phyloP scores from a whole-genome alignment of 495 filamentous ascomycete genomes.

The Thozetella sp. region DNA sequence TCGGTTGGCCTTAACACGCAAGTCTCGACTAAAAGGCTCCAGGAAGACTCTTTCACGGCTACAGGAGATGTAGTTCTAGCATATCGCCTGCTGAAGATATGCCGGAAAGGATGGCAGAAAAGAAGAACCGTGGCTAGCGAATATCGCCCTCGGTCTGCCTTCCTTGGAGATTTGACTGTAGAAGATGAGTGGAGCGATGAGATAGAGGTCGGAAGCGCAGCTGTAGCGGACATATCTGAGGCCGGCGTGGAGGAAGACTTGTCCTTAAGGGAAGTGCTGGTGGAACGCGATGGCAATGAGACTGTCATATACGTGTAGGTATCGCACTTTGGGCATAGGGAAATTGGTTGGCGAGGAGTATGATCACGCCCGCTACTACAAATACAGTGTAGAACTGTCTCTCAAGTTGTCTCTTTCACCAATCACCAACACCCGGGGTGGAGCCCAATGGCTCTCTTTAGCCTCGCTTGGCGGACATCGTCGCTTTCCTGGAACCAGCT shows the following conservation, averaged over 20 bases:
- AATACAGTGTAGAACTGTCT: background rate
- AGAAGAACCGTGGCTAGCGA: background rate
- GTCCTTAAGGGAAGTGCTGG: background rate
- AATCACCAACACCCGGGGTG: conserved; percentile 5
- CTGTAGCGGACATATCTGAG: background rate
- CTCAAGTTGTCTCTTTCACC: background rate
- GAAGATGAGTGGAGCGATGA: background rate
- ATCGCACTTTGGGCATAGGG: too few relatives aligned
- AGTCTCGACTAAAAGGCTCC: background rate
- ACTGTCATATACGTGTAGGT: background rate
- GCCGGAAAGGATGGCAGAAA: background rate
- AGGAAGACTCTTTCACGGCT: background rate
- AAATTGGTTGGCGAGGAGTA: background rate
- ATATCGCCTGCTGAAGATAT: background rate
- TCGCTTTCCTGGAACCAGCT: conserved; percentile 1
- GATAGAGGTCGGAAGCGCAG: background rate
- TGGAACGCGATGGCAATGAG: background rate
- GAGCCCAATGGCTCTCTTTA: conserved; percentile 2
- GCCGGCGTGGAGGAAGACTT: background rate
- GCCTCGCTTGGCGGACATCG: background rate
- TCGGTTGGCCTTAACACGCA: background rate
- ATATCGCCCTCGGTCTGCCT: background rate
- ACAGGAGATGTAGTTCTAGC: background rate
- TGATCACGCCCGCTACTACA: background rate
- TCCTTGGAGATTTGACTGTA: background rate